Evolutionary conservation across 441 rosid genomes (phyloP), one percentile per base, ranked within the genome.

Genomic region (Erodium chrysanthum): DNA sequence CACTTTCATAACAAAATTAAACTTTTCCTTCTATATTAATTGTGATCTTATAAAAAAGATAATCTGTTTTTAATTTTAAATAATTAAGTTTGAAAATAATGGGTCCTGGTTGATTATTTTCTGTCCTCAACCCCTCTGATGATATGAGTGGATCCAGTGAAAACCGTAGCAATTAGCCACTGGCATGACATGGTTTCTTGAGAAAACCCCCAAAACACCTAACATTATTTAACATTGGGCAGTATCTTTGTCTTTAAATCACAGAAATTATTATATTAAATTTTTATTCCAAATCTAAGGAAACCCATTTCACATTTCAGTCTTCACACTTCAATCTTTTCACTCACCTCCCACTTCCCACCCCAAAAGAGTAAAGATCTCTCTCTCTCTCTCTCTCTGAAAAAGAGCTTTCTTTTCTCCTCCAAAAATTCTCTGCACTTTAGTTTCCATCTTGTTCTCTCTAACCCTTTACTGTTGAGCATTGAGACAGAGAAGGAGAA

Each of bases 401-500:
- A 21, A 56, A 56, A 18, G 20, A 56, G 14, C 25, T 54, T 9
- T 21, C 58, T 50, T 18, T 56, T 20, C 20, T 54, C 23, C 61
- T 56, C 61, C 61, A 8, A 56, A 56, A 56, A 7, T 56, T 20
- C 61, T 18, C 25, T 56, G 12, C 20, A 56, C 61, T 56, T 2
- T 18, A 20, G 5, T 56, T 21, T 56, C 61, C 61, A 56, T 18
- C 61, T 50, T 12, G 0, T 15, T 15, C 22, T 50, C 1, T 42
- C 42, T 8, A 37, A 46, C 5, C 54, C 14, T 10, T 21, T 0
- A 56, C 7, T 21, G 14, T 56, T 21, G 59, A 56, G 25, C 25
- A 56, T 56, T 56, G 61, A 56, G 1, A 56, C 61, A 48, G 56
- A 48, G 56, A 56, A 56, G 23, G 59, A 48, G 17, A 65, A 66